Evolutionary conservation across 2,329 filamentous ascomycete genomes (phyloP).

Genomic region (Aulographum hederae): DNA sequence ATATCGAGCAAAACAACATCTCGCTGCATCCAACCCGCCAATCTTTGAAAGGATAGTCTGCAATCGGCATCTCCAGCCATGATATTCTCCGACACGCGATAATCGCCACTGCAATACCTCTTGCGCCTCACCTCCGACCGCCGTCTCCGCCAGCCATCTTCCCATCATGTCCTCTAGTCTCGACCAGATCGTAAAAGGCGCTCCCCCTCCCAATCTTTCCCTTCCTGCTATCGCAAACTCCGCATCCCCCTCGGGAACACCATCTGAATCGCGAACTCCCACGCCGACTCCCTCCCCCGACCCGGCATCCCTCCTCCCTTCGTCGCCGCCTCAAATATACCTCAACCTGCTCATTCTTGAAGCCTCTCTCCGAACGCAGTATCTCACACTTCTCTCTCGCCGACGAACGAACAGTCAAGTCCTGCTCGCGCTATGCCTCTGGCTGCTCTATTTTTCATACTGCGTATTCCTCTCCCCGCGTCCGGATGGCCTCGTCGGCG

Average conservation of each 20-base stretch:
- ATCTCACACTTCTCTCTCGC: conserved; percentile 73
- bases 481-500: conserved; percentile 77
- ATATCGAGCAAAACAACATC: too few relatives aligned
- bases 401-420: conserved; percentile 90
- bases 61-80: too few relatives aligned
- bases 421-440: conserved; percentile 56
- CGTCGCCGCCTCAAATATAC: conserved; percentile 88
- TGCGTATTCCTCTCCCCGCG: conserved; percentile 88
- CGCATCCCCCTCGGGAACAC: conserved; percentile 14
- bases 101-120: too few relatives aligned
- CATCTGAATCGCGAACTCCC: conserved; percentile 19
- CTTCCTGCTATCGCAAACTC: conserved; percentile 20
- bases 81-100: too few relatives aligned
- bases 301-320: conserved; percentile 66
- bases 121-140: too few relatives aligned
- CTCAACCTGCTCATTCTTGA: conserved; percentile 95
- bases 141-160: too few relatives aligned
- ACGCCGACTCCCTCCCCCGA: too few relatives aligned
- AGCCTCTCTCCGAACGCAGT: conserved; percentile 80
- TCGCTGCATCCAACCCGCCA: too few relatives aligned
- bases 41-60: too few relatives aligned
- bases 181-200: conserved; percentile 86
- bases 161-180: conserved; percentile 45
- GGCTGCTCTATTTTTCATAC: conserved; percentile 75
- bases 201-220: conserved; percentile 45